Evolutionary conservation across 805 yeast genomes (phyloP).

Genomic region (Spathaspora girioi): DNA sequence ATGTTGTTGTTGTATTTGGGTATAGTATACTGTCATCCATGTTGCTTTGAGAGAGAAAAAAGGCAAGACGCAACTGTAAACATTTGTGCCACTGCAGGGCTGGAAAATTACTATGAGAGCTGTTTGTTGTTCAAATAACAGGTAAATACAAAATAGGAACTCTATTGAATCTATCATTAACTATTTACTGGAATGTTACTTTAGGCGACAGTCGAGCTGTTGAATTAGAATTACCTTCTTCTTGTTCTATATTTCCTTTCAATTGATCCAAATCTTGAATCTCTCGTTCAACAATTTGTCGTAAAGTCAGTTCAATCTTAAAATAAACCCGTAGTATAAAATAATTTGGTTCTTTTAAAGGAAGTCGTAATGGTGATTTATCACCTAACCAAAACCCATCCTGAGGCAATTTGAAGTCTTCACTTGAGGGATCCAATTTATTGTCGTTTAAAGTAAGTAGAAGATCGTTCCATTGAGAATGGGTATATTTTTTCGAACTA

Average conservation of each 20-base stretch:
- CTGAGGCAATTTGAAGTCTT: not conserved
- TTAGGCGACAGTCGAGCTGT: not conserved
- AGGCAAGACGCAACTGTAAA: no score
- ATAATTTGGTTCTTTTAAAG: constrained; percentile 66
- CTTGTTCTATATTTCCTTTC: not conserved
- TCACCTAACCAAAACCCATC: constrained; percentile 59
- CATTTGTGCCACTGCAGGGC: no score
- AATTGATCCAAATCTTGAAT: not conserved
- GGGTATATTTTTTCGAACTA: constrained; percentile 42
- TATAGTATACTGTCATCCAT: no score
- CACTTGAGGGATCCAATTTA: not conserved
- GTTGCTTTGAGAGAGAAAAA: no score
- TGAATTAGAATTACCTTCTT: not conserved
- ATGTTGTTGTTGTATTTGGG: no score
- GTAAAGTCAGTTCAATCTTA: constrained; percentile 20
- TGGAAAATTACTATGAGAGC: no score
- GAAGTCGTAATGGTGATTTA: constrained; percentile 64
- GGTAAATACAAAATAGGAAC: not conserved
- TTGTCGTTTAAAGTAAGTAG: constrained; percentile 11
- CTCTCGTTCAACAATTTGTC: constrained; percentile 1
- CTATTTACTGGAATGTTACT: not conserved
- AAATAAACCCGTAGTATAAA: constrained; percentile 38
- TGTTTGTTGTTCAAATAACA: no score
- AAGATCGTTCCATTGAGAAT: constrained; percentile 50
- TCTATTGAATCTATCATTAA: not conserved